Evolutionary conservation across 768 basidiomycete species (phyloP).

Genomic region (Rhodotorula sphaerocarpa): DNA sequence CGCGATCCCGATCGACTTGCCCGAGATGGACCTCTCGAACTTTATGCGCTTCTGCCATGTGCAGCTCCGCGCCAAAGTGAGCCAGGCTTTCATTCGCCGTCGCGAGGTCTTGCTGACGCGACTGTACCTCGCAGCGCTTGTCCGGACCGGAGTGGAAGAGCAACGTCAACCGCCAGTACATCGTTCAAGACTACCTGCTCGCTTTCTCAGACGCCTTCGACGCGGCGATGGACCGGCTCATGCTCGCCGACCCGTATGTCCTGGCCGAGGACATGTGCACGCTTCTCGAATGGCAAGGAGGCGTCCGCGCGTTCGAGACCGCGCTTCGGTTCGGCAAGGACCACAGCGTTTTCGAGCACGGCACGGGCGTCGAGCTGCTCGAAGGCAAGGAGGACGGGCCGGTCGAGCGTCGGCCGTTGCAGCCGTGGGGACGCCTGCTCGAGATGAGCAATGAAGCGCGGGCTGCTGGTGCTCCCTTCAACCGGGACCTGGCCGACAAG

Average conservation of each 20-base stretch:
- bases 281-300: conserved; percentile 33
- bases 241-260: conserved; percentile 24
- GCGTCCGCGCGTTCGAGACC: conserved; percentile 27
- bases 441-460: conserved; percentile 27
- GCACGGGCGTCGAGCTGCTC: conserved; percentile 18
- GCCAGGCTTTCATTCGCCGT: not conserved
- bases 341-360: conserved; percentile 17
- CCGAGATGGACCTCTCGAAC: conserved; percentile 27
- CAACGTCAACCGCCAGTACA: conserved; percentile 25
- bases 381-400: conserved; percentile 7
- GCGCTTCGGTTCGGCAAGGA: conserved; percentile 23
- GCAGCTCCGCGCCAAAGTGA: conserved; percentile 23
- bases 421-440: conserved; percentile 21
- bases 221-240: conserved; percentile 33
- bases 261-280: conserved; percentile 31
- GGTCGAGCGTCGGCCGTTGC: conserved; percentile 12
- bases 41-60: conserved; percentile 27
- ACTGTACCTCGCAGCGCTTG: not conserved
- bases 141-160: conserved; percentile 28
- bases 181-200: conserved; percentile 33
- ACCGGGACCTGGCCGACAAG: conserved; percentile 23
- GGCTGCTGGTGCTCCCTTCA: conserved; percentile 12
- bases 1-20: conserved; percentile 31
- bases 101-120: not conserved
- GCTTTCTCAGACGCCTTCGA: conserved; percentile 35